phyloP scores from a whole-genome alignment of 495 filamentous ascomycete genomes.

The Penicillium paradoxum region DNA sequence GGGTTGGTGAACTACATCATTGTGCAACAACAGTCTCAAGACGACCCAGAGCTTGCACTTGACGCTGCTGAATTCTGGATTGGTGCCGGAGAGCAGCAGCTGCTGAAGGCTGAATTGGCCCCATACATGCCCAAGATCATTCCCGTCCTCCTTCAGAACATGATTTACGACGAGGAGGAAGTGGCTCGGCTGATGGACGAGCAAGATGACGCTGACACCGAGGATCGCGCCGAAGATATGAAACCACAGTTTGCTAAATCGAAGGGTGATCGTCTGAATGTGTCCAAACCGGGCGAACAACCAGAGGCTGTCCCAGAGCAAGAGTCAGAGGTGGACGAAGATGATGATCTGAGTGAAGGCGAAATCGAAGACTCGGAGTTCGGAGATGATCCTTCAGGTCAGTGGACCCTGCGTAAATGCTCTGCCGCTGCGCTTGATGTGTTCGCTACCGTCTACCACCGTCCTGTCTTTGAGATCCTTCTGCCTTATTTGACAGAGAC shows the following conservation, averaged over 20 bases:
- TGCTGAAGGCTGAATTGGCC: constrained; percentile 64
- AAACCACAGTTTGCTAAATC: constrained; percentile 89
- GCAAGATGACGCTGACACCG: constrained; percentile 84
- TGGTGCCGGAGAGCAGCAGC: constrained; percentile 79
- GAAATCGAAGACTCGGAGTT: constrained; percentile 78
- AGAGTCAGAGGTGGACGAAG: constrained; percentile 51
- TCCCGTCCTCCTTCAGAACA: constrained; percentile 84
- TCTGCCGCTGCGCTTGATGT: constrained; percentile 95
- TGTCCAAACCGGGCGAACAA: constrained; percentile 42
- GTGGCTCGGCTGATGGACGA: constrained; percentile 76
- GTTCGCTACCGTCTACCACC: constrained; percentile 83
- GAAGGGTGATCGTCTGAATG: constrained; percentile 47
- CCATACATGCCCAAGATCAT: constrained; percentile 82
- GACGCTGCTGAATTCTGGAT: constrained; percentile 99
- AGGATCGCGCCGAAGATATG: constrained; percentile 86
- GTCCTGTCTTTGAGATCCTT: constrained; percentile 82
- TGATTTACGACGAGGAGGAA: constrained; percentile 95
- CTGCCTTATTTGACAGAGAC: constrained; percentile 91
- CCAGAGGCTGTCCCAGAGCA: constrained; percentile 41
- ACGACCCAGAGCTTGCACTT: constrained; percentile 85
- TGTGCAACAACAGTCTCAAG: constrained; percentile 72
- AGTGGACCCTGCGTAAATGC: constrained; percentile 96
- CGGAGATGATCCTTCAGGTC: constrained; percentile 75
- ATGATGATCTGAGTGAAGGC: constrained; percentile 79
- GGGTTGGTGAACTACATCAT: constrained; percentile 93